Evolutionary conservation across 352 stramenopile species (phyloP).

Genomic region (Phytophthora meadii): DNA sequence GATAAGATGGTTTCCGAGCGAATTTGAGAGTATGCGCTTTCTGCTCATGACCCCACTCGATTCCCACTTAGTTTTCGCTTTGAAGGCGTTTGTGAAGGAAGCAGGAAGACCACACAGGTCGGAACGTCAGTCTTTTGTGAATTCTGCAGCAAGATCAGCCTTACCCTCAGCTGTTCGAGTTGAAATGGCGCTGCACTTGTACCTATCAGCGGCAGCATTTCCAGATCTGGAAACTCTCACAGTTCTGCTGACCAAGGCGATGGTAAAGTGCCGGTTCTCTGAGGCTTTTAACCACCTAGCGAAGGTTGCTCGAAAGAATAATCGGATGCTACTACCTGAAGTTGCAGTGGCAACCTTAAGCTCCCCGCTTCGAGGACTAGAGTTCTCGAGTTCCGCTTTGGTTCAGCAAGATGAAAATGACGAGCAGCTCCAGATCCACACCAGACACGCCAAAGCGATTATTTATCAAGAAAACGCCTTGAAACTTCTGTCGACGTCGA

Average conservation of each 20-base stretch:
- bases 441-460: constrained; percentile 29
- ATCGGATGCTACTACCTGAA: constrained; percentile 31
- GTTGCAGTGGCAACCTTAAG: constrained; percentile 22
- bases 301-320: constrained; percentile 39
- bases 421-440: constrained; percentile 12
- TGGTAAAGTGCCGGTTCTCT: constrained; percentile 46
- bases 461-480: constrained; percentile 45
- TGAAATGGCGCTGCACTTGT: constrained; percentile 48
- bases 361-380: constrained; percentile 37
- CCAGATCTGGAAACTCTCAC: constrained; percentile 47
- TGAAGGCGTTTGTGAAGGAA: constrained; percentile 49
- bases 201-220: constrained; percentile 33
- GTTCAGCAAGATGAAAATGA: constrained; percentile 23
- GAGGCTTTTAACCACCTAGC: constrained; percentile 36
- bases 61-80: constrained; percentile 35
- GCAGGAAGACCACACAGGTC: constrained; percentile 13
- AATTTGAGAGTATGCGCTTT: constrained; percentile 35
- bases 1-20: constrained; percentile 53
- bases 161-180: constrained; percentile 35
- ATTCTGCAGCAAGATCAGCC: constrained; percentile 11
- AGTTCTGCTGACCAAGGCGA: constrained; percentile 41
- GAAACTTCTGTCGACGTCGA: constrained; percentile 27
- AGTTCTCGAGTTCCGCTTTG: constrained; percentile 29
- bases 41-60: constrained; percentile 43
- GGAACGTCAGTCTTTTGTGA: constrained; percentile 14